Base-by-base conservation (phyloP, 2,329 filamentous ascomycete species). In the Cercospora zeae-maydis region DNA sequence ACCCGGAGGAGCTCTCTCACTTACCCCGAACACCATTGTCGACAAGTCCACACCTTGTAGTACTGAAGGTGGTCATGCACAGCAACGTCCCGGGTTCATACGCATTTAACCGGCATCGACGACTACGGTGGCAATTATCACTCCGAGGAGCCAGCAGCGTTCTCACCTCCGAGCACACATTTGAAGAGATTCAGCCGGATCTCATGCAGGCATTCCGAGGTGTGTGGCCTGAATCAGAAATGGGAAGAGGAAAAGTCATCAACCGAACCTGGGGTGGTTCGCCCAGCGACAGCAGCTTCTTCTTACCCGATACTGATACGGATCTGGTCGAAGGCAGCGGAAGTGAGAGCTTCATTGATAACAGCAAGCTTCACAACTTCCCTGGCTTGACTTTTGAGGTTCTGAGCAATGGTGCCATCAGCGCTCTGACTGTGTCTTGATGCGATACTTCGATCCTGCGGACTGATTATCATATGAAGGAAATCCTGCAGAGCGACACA, bases 301-400 rank as follows among this genome's bases (percentile, higher is more conserved):
- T 73, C 73, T 70, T 65, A 74, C 75, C 64, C 27, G 71, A 75
- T 69, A 66, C 67, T 13, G 67, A 71, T 33, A 49, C 70, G 71
- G 70, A 80, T 71, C 72, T 78, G 69, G 73, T 78, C 73, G 71
- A 75, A 67, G 71, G 73, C 78, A 80, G 71, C 76, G 78, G 67
- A 77, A 76, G 70, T 71, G 78, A 84, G 77, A 74, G 81, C 76
- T 73, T 88, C 66, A 75, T 88, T 64, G 86, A 86, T 19, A 89
- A 88, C 61, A 96, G 93, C 14, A 93, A 93, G 65, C 78, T 99
- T 30, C 98, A 92, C 78, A 93, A 93, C 1, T 97, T 97, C 72
- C 93, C 95, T 0, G 93, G 95, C 0, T 79, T 98, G 76, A 86
- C 97, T 52, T 98, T 99, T 79, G 95, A 99, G 78, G 93, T 99